Evolutionary conservation across 1,284 basidiomycete genomes (phyloP), one percentile per base, ranked within the genome.

Genomic region (Cutaneotrichosporon daszewskae): DNA sequence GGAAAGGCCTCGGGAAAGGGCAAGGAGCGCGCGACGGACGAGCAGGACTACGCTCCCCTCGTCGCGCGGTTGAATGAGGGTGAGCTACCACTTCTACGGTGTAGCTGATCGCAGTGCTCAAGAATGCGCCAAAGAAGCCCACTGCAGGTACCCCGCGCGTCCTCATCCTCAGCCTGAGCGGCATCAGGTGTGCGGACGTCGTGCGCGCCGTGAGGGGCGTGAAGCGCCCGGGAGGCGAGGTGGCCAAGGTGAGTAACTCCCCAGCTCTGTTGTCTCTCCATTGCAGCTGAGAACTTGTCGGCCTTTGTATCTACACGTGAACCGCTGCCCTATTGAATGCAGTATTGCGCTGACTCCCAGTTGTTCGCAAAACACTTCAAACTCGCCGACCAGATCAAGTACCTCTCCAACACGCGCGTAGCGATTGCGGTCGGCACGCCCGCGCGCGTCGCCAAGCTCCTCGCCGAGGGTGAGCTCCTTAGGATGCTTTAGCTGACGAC

Each of bases 331-430:
- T n/a, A n/a, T n/a, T n/a, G n/a, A n/a, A n/a, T n/a, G n/a, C n/a
- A n/a, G n/a, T n/a, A n/a, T n/a, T n/a, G n/a, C 27, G 19, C 28
- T 38, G 4, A 29, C 32, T 19, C n/a, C 18, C 32, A 69, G 70
- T 61, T 73, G 16, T 73, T 73, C 37, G 71, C 71, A 3, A 73
- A 73, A 38, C 71, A 73, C 48, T 68, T 73, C 54, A 73, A 73
- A 40, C 40, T 67, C 20, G 57, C 62, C 6, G 71, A 72, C 23
- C 71, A 73, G 51, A 58, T 66, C 37, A 67, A 68, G 38, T 69
- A 69, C 47, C 60, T 73, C 32, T 51, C 56, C 11, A 58, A 62
- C 31, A 72, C 68, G 17, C 62, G 60, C 32, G 58, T 71, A 8
- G 62, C 66, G 10, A 62, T 72, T 32, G 71, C 69, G 2, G 71